Percentiles rank a stretch among this genome's conserved stretches.
Conservation (phyloP, 768 basidiomycete species). For the Lentinula sp. region DNA sequence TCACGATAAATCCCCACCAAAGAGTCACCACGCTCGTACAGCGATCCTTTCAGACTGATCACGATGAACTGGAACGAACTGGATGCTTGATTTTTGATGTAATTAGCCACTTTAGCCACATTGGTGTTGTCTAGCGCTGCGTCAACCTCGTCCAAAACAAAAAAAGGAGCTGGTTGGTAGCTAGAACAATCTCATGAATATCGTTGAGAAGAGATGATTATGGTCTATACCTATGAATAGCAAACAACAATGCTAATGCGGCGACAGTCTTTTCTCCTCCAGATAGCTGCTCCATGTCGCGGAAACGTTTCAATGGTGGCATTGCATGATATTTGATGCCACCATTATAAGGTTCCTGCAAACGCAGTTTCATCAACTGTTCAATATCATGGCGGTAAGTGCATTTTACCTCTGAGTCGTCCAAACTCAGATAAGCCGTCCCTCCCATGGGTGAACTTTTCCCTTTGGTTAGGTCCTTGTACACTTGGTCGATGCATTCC, state of each 20-base stretch:
- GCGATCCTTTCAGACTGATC: slow-evolving; percentile 90
- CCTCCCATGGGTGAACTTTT: slow-evolving; percentile 93
- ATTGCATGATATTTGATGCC: slow-evolving; percentile 99
- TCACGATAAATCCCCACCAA: slow-evolving; percentile 93
- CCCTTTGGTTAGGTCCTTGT: slow-evolving; percentile 96
- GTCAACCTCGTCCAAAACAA: slow-evolving; percentile 97
- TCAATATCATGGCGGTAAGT: neutral
- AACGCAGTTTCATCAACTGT: neutral
- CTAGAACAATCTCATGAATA: slow-evolving; percentile 28
- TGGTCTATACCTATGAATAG: slow-evolving; percentile 77
- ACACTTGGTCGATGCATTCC: slow-evolving; percentile 89
- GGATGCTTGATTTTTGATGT: slow-evolving; percentile 82
- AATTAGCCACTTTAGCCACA: slow-evolving; percentile 91
- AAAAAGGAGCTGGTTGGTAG: slow-evolving; percentile 95
- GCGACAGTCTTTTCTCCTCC: slow-evolving; percentile 99
- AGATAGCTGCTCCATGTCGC: slow-evolving; percentile 98
- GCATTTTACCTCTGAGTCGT: slow-evolving; percentile 80
- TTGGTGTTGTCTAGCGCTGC: slow-evolving; percentile 99
- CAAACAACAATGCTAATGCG: slow-evolving; percentile 91
- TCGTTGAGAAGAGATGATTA: neutral
- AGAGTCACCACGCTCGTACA: slow-evolving; percentile 87
- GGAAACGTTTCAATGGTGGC: slow-evolving; percentile 99
- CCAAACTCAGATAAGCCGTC: slow-evolving; percentile 92
- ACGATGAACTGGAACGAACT: slow-evolving; percentile 92
- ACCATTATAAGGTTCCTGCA: slow-evolving; percentile 73